Percentiles rank a stretch among this genome's conserved stretches.
These are phyloP conservation scores for Agrostemma githago DNA, from an alignment of 148 eudicot species.

Conservation along the genomic window DNA sequence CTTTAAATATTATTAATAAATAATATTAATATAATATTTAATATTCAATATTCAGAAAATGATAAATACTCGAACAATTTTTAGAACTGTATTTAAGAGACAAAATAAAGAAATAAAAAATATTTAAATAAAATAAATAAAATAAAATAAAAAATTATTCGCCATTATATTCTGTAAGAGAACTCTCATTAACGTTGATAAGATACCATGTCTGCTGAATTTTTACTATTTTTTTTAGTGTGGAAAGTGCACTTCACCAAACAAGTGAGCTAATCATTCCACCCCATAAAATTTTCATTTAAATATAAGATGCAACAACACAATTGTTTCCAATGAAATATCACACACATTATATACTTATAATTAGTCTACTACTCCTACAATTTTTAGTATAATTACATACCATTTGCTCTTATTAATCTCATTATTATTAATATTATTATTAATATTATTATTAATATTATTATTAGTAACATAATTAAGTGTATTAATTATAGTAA, in stretches of 20 bases:
- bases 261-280: conserved; percentile 34
- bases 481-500: background rate
- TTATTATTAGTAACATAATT: background rate
- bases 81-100: no score
- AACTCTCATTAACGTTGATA: no score
- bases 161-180: no score
- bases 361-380: no score
- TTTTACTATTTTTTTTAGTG: background rate
- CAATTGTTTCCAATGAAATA: background rate
- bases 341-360: no score
- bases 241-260: conserved; percentile 32
- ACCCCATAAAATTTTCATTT: conserved; percentile 11
- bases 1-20: background rate
- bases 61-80: no score
- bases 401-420: background rate
- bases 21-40: background rate
- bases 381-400: no score
- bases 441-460: conserved; percentile 14
- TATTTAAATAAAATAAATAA: no score
- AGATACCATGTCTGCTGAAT: no score
- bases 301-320: conserved; percentile 8
- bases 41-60: no score
- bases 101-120: no score
- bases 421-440: background rate
- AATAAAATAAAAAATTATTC: no score